These are phyloP conservation scores for Hypoxylon sp. DNA, from an alignment of 2,329 filamentous ascomycete species.

Conservation along the genomic window DNA sequence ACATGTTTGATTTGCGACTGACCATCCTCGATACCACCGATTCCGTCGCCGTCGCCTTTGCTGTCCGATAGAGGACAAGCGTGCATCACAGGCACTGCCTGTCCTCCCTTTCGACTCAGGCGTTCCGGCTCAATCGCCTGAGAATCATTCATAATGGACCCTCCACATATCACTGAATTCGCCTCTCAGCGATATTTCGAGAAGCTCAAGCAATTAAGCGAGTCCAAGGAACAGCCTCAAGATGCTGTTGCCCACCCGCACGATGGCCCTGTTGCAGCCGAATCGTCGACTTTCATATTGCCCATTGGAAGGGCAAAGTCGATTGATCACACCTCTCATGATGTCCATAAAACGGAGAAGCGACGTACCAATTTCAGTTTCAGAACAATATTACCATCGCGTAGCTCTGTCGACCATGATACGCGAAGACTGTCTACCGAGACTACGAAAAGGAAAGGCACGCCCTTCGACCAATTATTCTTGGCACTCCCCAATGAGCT, in stretches of 20 bases:
- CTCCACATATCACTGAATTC: slow-evolving; percentile 75
- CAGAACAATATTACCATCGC: slow-evolving; percentile 53
- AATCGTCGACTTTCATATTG: slow-evolving; percentile 65
- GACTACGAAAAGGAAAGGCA: slow-evolving; percentile 51
- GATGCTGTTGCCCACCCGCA: slow-evolving; percentile 50
- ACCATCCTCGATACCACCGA: slow-evolving; percentile 47
- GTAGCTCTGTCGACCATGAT: slow-evolving; percentile 54
- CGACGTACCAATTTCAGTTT: slow-evolving; percentile 54
- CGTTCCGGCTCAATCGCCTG: slow-evolving; percentile 40
- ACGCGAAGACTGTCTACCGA: slow-evolving; percentile 49
- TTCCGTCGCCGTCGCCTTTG: slow-evolving; percentile 48
- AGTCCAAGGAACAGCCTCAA: slow-evolving; percentile 62
- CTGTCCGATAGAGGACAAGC: slow-evolving; percentile 51
- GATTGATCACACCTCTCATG: slow-evolving; percentile 57
- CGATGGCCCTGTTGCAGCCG: slow-evolving; percentile 49
- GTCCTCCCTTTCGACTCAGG: slow-evolving; percentile 46
- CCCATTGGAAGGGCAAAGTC: slow-evolving; percentile 59
- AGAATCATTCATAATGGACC: slow-evolving; percentile 67
- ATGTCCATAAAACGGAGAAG: slow-evolving; percentile 51
- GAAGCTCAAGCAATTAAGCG: slow-evolving; percentile 71
- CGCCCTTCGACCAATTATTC: slow-evolving; percentile 71
- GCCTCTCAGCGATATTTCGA: slow-evolving; percentile 75
- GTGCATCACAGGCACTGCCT: slow-evolving; percentile 47
- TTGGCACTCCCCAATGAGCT: slow-evolving; percentile 72
- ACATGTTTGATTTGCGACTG: slow-evolving; percentile 54